Evolutionary conservation across 768 basidiomycete species (phyloP).

Genomic region (Rhizopogon rudus): DNA sequence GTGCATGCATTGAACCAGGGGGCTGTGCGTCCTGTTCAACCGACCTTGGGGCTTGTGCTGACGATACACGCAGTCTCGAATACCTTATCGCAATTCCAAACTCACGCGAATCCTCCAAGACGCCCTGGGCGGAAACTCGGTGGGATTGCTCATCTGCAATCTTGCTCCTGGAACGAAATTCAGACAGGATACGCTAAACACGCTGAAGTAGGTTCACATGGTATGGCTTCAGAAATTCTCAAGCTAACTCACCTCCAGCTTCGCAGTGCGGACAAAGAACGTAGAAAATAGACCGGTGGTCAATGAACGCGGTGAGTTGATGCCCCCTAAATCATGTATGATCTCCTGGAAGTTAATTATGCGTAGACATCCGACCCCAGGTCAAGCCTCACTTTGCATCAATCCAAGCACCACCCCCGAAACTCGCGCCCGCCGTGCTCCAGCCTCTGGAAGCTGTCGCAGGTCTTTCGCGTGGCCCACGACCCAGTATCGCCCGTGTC

Average conservation of each 20-base stretch:
- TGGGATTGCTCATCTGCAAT: constrained; percentile 82
- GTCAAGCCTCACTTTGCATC: constrained; percentile 67
- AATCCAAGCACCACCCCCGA: constrained; percentile 39
- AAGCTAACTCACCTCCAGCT: constrained; percentile 36
- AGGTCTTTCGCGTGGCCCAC: constrained; percentile 19
- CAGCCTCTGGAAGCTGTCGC: constrained; percentile 29
- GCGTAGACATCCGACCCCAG: constrained; percentile 51
- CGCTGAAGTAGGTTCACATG: constrained; percentile 58
- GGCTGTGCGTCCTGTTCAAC: constrained; percentile 36
- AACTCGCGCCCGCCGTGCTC: constrained; percentile 41
- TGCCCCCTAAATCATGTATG: not conserved
- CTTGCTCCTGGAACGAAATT: constrained; percentile 80
- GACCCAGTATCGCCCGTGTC: constrained; percentile 4
- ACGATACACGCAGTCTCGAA: constrained; percentile 47
- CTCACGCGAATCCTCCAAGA: constrained; percentile 88
- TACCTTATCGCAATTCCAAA: constrained; percentile 89
- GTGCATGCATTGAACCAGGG: constrained; percentile 79
- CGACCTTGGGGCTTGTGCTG: not conserved
- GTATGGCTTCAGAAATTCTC: constrained; percentile 13
- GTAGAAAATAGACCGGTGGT: constrained; percentile 79
- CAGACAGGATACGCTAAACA: constrained; percentile 84
- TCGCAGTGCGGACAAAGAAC: constrained; percentile 81
- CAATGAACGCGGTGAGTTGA: constrained; percentile 63
- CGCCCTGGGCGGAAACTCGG: constrained; percentile 76
- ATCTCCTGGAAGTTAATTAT: not conserved